These are phyloP conservation scores for Tympanopsis confertula DNA, from an alignment of 2,329 filamentous ascomycete species.

Conservation along the genomic window DNA sequence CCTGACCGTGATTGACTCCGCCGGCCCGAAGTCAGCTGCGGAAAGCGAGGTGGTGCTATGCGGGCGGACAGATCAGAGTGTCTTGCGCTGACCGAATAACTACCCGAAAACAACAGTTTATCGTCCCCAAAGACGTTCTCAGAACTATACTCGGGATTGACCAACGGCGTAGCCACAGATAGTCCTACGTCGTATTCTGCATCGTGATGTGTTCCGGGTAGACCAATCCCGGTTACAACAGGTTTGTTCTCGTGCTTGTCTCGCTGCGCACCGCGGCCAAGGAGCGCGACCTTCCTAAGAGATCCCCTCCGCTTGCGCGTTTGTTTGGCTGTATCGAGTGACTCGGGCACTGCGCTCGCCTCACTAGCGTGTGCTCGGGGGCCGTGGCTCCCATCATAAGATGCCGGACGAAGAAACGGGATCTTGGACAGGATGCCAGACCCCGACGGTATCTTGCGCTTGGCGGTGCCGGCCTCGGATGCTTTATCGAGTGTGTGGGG, in stretches of 20 bases:
- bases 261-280: conserved; percentile 62
- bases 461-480: conserved; percentile 29
- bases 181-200: neutral
- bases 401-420: conserved; percentile 47
- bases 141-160: too few species aligned
- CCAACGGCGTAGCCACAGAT: neutral
- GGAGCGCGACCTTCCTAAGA: conserved; percentile 72
- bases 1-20: conserved; percentile 24
- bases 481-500: conserved; percentile 9
- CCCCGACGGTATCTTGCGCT: conserved; percentile 34
- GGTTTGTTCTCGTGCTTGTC: conserved; percentile 41
- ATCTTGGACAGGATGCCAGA: conserved; percentile 58
- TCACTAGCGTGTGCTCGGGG: conserved; percentile 24
- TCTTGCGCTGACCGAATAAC: neutral
- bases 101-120: too few species aligned
- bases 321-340: conserved; percentile 7
- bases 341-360: conserved; percentile 30
- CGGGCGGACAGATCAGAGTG: conserved; percentile 4
- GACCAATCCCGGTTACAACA: conserved; percentile 27
- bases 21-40: conserved; percentile 3
- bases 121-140: too few species aligned
- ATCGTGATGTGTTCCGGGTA: conserved; percentile 7
- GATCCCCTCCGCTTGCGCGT: conserved; percentile 70
- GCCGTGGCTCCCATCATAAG: conserved; percentile 13
- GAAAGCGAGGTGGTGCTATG: conserved; percentile 8